These are phyloP conservation scores for Helichrysum umbraculigerum DNA, from an alignment of 129 eudicot genomes.

Conservation along the genomic window DNA sequence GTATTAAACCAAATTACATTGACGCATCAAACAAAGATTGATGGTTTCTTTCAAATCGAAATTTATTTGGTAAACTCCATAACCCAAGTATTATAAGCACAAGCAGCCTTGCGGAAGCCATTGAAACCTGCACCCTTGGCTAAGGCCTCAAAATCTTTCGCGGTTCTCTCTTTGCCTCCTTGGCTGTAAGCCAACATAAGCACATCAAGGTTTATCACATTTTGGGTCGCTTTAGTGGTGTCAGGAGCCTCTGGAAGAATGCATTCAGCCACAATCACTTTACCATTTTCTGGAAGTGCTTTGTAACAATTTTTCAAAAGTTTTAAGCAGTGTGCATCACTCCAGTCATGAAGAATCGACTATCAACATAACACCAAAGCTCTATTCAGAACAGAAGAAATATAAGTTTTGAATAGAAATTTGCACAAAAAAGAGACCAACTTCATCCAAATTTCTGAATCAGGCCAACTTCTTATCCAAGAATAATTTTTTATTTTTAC, in stretches of 20 bases:
- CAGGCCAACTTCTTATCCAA: not conserved
- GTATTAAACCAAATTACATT: conserved; percentile 2
- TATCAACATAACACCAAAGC: conserved; percentile 19
- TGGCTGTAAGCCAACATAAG: conserved; percentile 75
- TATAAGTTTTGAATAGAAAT: not conserved
- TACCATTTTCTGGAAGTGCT: conserved; percentile 68
- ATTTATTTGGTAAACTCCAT: conserved; percentile 59
- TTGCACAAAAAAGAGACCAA: not conserved
- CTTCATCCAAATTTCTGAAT: not conserved
- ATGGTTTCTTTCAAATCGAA: not conserved
- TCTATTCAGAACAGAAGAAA: not conserved
- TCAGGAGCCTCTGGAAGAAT: conserved; percentile 71
- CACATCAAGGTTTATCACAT: conserved; percentile 57
- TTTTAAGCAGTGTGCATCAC: conserved; percentile 64
- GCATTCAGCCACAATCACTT: conserved; percentile 67
- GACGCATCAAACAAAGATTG: not conserved
- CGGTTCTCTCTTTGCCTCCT: conserved; percentile 84
- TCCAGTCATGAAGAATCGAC: conserved; percentile 91
- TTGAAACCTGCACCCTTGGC: conserved; percentile 69
- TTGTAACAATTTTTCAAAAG: conserved; percentile 63
- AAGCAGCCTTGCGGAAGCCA: conserved; percentile 43
- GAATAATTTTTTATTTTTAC: not conserved
- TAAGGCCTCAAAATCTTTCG: conserved; percentile 57
- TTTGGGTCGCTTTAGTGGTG: conserved; percentile 42
- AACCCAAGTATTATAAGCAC: conserved; percentile 65